A percentile compares a stretch with the other conserved stretches of the same genome.
phyloP scores from a whole-genome alignment of 2,329 filamentous ascomycete genomes.

The Cordyceps militaris region DNA sequence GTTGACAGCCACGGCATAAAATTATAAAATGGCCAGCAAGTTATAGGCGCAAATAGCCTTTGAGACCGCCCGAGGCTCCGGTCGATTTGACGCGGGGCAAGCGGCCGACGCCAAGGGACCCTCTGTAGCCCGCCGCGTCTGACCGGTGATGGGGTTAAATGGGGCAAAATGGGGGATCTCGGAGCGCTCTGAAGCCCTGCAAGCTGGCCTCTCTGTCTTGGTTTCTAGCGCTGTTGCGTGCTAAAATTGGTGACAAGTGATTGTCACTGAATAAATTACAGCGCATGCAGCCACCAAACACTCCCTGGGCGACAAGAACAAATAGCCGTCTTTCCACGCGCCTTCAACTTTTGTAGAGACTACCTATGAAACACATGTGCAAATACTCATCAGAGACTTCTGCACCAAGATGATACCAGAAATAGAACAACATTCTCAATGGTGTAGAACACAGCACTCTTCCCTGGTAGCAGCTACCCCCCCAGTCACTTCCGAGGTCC shows the following conservation, averaged over 20 bases:
- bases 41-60: neutral
- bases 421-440: too few relatives aligned
- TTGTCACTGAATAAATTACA: neutral
- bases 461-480: too few relatives aligned
- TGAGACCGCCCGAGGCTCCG: slow-evolving; percentile 11
- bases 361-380: too few relatives aligned
- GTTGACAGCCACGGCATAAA: neutral
- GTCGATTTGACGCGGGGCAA: slow-evolving; percentile 8
- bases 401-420: too few relatives aligned
- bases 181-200: neutral
- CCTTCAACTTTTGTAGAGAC: too few relatives aligned
- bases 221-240: neutral
- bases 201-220: too few relatives aligned
- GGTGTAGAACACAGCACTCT: too few relatives aligned
- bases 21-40: neutral
- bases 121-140: slow-evolving; percentile 1
- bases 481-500: slow-evolving; percentile 4
- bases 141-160: neutral
- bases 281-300: neutral
- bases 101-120: neutral
- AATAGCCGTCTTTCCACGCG: too few relatives aligned
- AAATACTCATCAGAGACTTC: too few relatives aligned
- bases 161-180: neutral
- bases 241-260: neutral
- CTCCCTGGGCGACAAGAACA: too few relatives aligned